phyloP scores from a whole-genome alignment of 2,329 filamentous ascomycete genomes.

The Colletotrichum coccodes region DNA sequence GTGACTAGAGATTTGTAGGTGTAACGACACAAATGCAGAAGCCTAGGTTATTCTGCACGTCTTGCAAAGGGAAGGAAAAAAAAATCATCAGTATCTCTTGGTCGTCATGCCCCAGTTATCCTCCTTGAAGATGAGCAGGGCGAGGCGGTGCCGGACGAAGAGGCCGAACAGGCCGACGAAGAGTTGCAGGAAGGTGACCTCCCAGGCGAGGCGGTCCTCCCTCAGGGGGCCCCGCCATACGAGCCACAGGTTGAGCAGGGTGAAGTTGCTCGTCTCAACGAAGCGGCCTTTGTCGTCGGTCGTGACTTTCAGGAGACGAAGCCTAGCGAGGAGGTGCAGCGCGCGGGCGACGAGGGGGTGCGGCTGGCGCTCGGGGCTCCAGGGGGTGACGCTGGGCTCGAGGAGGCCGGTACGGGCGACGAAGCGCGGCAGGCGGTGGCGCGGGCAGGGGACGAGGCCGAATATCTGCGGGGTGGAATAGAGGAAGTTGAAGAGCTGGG shows the following conservation, averaged over 20 bases:
- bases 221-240: slow-evolving; percentile 93
- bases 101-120: slow-evolving; percentile 73
- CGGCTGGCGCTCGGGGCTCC: slow-evolving; percentile 75
- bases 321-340: slow-evolving; percentile 74
- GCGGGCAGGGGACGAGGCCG: slow-evolving; percentile 87
- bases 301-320: slow-evolving; percentile 72
- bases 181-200: slow-evolving; percentile 83
- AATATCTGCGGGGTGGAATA: slow-evolving; percentile 95
- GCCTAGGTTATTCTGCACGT: too few relatives aligned
- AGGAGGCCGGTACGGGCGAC: slow-evolving; percentile 86
- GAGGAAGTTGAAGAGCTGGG: slow-evolving; percentile 95
- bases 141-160: slow-evolving; percentile 86
- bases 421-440: slow-evolving; percentile 90
- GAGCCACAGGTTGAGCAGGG: slow-evolving; percentile 94
- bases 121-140: slow-evolving; percentile 87
- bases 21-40: too few relatives aligned
- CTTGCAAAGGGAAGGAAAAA: background rate
- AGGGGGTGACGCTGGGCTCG: slow-evolving; percentile 86
- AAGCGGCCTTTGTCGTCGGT: slow-evolving; percentile 76
- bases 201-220: slow-evolving; percentile 84
- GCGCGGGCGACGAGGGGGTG: slow-evolving; percentile 67
- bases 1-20: too few relatives aligned
- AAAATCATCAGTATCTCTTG: slow-evolving; percentile 21
- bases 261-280: slow-evolving; percentile 87
- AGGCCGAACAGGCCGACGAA: slow-evolving; percentile 82